Conservation (phyloP, 352 stramenopile genomes). For the Poterioochromonas sp. region DNA sequence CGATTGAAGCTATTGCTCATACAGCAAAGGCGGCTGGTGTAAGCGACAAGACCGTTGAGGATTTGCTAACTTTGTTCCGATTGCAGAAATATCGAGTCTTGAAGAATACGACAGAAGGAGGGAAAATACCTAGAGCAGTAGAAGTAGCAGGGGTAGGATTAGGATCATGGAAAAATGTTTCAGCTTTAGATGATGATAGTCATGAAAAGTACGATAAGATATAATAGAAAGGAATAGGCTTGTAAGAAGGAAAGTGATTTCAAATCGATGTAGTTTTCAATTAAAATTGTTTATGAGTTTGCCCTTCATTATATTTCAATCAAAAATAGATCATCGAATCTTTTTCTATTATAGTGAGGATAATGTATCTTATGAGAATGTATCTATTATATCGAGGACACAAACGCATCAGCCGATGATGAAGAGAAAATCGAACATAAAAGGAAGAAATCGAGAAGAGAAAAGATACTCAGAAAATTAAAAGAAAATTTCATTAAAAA, state of each 20-base stretch:
- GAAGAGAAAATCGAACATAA: no score
- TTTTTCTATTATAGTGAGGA: no score
- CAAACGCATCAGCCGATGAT: no score
- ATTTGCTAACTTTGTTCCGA: slow-evolving; percentile 1
- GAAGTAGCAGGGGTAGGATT: not conserved
- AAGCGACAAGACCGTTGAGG: not conserved
- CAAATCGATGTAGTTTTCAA: not conserved
- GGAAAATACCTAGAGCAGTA: not conserved
- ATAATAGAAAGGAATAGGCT: not conserved
- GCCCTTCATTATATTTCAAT: no score
- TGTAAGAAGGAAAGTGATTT: not conserved
- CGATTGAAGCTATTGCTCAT: slow-evolving; percentile 21
- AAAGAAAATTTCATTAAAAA: no score
- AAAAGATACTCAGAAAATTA: no score
- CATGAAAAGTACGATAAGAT: not conserved
- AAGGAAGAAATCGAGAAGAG: no score
- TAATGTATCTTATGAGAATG: no score
- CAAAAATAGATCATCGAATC: no score
- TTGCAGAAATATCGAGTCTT: slow-evolving; percentile 22
- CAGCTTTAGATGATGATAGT: not conserved
- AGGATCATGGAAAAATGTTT: slow-evolving; percentile 15
- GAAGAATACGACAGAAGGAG: not conserved
- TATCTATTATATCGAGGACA: no score
- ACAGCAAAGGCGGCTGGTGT: not conserved
- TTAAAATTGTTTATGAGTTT: not conserved